phyloP scores from a whole-genome alignment of 768 basidiomycete genomes.

The Tubosaeta brunneosetosa region DNA sequence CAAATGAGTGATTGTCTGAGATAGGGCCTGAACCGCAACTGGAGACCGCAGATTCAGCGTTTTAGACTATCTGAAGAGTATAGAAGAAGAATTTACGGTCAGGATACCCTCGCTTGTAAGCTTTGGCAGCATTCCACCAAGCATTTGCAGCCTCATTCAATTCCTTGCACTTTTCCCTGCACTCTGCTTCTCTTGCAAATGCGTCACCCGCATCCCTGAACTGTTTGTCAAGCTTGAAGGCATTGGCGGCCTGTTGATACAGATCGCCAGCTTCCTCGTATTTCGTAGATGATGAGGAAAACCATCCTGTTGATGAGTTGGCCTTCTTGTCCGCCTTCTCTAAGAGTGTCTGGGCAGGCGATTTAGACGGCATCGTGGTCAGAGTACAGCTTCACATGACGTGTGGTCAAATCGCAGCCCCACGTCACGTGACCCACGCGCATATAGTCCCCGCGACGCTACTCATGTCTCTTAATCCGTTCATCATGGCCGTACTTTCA shows the following conservation, averaged over 20 bases:
- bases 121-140: constrained; percentile 97
- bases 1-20: constrained; percentile 79
- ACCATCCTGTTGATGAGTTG: constrained; percentile 80
- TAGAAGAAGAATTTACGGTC: constrained; percentile 57
- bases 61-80: not conserved
- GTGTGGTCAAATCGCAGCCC: not conserved
- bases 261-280: constrained; percentile 96
- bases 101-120: constrained; percentile 84
- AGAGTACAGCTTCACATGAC: not conserved
- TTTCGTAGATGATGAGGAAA: constrained; percentile 76
- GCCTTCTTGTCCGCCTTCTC: constrained; percentile 94
- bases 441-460: not conserved
- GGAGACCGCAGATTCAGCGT: constrained; percentile 12
- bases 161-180: constrained; percentile 84
- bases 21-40: constrained; percentile 89
- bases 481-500: constrained; percentile 33
- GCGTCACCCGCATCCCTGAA: constrained; percentile 92
- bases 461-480: not conserved
- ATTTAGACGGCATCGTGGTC: constrained; percentile 64
- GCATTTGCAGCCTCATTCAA: constrained; percentile 94
- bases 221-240: constrained; percentile 86
- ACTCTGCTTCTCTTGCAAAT: constrained; percentile 92
- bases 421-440: constrained; percentile 14
- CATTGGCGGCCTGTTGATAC: constrained; percentile 90
- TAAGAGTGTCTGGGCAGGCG: constrained; percentile 66